Conservation (phyloP, 2,329 filamentous ascomycete species). For the Fusarium metavorans region DNA sequence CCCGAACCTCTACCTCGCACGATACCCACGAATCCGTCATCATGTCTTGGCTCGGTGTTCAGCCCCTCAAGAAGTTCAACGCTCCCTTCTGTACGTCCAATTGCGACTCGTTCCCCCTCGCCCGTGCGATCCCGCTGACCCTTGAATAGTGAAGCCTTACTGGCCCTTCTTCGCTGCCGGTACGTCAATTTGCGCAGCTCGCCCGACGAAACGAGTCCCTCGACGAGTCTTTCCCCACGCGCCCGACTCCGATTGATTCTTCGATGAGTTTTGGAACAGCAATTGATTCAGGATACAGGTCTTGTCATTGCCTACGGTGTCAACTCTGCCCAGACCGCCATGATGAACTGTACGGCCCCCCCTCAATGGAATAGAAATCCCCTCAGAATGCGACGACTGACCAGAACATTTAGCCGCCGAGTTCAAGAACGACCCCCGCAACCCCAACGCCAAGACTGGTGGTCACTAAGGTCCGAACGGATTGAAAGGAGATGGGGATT, state of each 20-base stretch:
- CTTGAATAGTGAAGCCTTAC: conserved; percentile 82
- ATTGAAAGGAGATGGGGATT: conserved; percentile 33
- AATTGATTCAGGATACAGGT: conserved; percentile 64
- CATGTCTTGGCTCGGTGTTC: conserved; percentile 79
- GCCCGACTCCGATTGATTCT: conserved; percentile 37
- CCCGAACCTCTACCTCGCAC: conserved; percentile 52
- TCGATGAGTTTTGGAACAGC: conserved; percentile 28
- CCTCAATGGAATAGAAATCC: conserved; percentile 1
- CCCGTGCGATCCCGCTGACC: conserved; percentile 44
- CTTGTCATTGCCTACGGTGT: conserved; percentile 90
- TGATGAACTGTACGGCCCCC: conserved; percentile 76
- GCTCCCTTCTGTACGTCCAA: conserved; percentile 79
- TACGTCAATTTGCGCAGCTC: conserved; percentile 65
- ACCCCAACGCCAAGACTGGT: conserved; percentile 70
- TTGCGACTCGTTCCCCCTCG: conserved; percentile 37
- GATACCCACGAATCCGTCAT: conserved; percentile 61
- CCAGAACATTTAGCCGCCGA: conserved; percentile 75
- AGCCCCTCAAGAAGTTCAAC: conserved; percentile 82
- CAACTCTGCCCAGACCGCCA: conserved; percentile 82
- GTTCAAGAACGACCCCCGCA: conserved; percentile 97
- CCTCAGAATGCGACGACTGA: conserved; percentile 40
- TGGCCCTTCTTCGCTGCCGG: conserved; percentile 94
- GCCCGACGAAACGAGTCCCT: conserved; percentile 20
- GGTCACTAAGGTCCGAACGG: conserved; percentile 58
- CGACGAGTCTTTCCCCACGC: conserved; percentile 15